Percentiles rank a stretch among this genome's conserved stretches.
phyloP scores from a whole-genome alignment of 2,329 filamentous ascomycete genomes.

The Laburnicola sp. region DNA sequence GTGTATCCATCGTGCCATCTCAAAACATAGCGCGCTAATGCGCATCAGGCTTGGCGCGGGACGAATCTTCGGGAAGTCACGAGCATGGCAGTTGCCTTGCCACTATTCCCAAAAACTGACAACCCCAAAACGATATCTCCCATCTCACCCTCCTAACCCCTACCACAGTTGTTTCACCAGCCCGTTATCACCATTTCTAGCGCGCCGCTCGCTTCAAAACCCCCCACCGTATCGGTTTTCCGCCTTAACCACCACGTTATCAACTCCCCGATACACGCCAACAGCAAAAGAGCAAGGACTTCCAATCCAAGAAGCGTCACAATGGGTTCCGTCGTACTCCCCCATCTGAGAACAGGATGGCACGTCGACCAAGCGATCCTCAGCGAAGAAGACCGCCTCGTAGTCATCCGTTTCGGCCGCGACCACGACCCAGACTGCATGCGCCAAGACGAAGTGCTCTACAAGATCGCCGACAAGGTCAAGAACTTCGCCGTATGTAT shows the following conservation, averaged over 20 bases:
- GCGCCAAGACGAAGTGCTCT: constrained; percentile 89
- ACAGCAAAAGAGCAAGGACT: background rate
- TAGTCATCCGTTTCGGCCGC: constrained; percentile 90
- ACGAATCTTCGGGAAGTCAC: background rate
- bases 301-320: background rate
- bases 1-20: background rate
- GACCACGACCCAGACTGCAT: constrained; percentile 82
- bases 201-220: too few relatives aligned
- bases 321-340: constrained; percentile 87
- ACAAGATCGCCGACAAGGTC: constrained; percentile 88
- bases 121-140: too few relatives aligned
- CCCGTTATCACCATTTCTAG: too few relatives aligned
- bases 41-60: background rate
- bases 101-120: too few relatives aligned
- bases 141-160: too few relatives aligned
- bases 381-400: constrained; percentile 79
- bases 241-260: too few relatives aligned
- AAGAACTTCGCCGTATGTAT: constrained; percentile 73
- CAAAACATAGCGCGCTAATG: background rate
- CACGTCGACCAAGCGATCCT: constrained; percentile 95
- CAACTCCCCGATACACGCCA: background rate
- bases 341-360: constrained; percentile 90
- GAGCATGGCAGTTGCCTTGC: too few relatives aligned
- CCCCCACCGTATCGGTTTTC: too few relatives aligned
- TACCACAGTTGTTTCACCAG: too few relatives aligned